Evolutionary conservation across 768 basidiomycete species (phyloP), one percentile per base, ranked within the genome.

Genomic region (Auriscalpium microsporum): DNA sequence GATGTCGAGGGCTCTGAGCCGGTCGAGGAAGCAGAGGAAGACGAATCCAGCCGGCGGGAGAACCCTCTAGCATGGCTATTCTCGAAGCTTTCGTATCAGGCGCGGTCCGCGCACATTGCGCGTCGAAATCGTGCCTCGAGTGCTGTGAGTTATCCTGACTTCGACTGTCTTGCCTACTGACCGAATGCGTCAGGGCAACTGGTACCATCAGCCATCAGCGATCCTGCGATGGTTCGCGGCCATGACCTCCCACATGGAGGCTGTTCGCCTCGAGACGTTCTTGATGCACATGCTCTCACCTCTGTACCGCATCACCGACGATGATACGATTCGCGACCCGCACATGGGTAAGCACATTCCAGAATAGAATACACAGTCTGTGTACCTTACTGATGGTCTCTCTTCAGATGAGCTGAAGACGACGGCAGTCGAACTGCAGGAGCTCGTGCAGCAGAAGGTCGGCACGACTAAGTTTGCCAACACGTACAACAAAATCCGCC

Each of bases 151-250:
- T 11, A 19, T 52, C 35, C 53, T 11, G 16, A 42, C 8, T 17
- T 52, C 45, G 21, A 16, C 16, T 11, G n/a, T 16, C 14, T 38
- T 46, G 28, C 36, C 55, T n/a, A 38, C 49, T 59, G 4, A 37
- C 49, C 36, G 14, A 28, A 28, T 4, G 28, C 28, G 28, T 28
- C 64, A 96, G 91, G 71, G 75, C 0, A 86, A 86, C 64, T 98
- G 95, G 93, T 75, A 82, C 4, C 80, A 87, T 33, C 88, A 92
- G 56, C 88, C 93, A 0, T 69, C 86, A 1, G 81, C 91, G 0
- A 80, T 87, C 44, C 68, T 99, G 46, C 85, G 90, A 14, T 96
- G 93, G 87, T 96, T 98, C 63, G 96, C 94, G 0, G 94, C 93
- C 0, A 92, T 96, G 83, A 71, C 82, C 2, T 82, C 86, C 2